Evolutionary conservation across 1,139 yeast species (phyloP).

Genomic region (Candida sp.): DNA sequence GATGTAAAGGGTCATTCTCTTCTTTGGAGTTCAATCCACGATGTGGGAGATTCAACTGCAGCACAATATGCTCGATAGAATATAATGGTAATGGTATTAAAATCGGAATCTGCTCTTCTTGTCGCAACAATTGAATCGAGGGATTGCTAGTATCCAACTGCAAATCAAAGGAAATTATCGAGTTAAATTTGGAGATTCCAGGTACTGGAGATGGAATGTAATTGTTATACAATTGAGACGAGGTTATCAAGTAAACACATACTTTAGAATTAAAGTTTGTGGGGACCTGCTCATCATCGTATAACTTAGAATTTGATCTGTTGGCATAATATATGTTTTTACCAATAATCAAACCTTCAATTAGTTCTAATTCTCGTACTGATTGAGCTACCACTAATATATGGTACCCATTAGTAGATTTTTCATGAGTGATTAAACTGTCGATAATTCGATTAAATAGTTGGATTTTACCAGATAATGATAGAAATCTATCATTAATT

Average conservation of each 20-base stretch:
- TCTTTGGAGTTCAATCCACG: conserved; percentile 11
- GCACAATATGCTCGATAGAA: conserved; percentile 34
- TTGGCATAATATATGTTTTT: conserved; percentile 55
- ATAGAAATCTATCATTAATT: conserved; percentile 50
- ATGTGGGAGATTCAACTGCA: conserved; percentile 23
- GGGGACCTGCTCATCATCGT: conserved; percentile 31
- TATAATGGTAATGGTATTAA: conserved; percentile 36
- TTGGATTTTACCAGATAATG: conserved; percentile 57
- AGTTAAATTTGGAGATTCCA: conserved; percentile 27
- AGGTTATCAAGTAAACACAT: conserved; percentile 33
- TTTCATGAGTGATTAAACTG: conserved; percentile 16
- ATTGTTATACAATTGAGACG: conserved; percentile 38
- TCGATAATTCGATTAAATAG: conserved; percentile 51
- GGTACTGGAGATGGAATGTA: conserved; percentile 24
- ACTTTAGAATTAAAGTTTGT: conserved; percentile 4
- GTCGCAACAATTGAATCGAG: conserved; percentile 33
- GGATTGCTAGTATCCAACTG: conserved; percentile 42
- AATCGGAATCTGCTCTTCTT: conserved; percentile 25
- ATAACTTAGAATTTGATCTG: conserved; percentile 58
- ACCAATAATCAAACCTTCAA: conserved; percentile 67
- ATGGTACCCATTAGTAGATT: conserved; percentile 15
- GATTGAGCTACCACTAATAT: conserved; percentile 57
- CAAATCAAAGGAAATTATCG: conserved; percentile 61
- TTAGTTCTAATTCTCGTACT: conserved; percentile 64
- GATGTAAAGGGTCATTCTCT: conserved; percentile 16